Percentiles rank a stretch among this genome's conserved stretches.
Evolutionary conservation across 2,329 filamentous ascomycete species (phyloP).

Genomic region (Sodiomyces alkalinus): DNA sequence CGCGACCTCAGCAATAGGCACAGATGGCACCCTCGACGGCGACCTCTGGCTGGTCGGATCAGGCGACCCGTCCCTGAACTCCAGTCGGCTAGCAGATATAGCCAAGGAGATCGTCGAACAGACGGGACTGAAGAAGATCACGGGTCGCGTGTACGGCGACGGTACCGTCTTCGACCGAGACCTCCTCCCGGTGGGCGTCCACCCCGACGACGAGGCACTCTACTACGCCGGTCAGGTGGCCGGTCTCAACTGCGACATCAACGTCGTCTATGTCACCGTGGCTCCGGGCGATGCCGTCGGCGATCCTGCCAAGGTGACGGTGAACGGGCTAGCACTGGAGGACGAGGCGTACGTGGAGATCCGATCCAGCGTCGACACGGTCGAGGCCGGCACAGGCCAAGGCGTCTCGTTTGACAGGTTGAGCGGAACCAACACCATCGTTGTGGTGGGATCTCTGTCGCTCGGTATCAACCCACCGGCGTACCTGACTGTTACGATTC

Average conservation of each 20-base stretch:
- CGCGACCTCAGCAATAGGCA: background rate
- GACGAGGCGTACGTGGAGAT: too few species aligned
- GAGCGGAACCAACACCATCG: too few species aligned
- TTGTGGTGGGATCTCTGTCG: too few species aligned
- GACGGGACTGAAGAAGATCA: constrained; percentile 3
- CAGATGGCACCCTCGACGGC: constrained; percentile 4
- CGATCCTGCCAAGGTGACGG: background rate
- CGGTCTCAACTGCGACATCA: constrained; percentile 4
- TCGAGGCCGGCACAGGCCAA: too few species aligned
- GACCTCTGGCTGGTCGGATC: constrained; percentile 4
- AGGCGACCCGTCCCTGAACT: constrained; percentile 4
- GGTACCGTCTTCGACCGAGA: constrained; percentile 3
- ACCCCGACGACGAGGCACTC: constrained; percentile 1
- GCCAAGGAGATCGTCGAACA: constrained; percentile 1
- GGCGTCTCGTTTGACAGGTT: too few species aligned
- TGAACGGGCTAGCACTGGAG: too few species aligned
- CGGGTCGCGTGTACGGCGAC: constrained; percentile 4
- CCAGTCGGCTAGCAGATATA: background rate
- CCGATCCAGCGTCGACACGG: too few species aligned
- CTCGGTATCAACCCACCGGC: too few species aligned
- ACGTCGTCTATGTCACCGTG: constrained; percentile 3
- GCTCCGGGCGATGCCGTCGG: constrained; percentile 1
- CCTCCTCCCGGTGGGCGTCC: constrained; percentile 1
- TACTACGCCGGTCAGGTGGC: constrained; percentile 4
- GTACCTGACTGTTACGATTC: too few species aligned